Conservation (phyloP, 306 rosid species). For the Vicia faba region DNA sequence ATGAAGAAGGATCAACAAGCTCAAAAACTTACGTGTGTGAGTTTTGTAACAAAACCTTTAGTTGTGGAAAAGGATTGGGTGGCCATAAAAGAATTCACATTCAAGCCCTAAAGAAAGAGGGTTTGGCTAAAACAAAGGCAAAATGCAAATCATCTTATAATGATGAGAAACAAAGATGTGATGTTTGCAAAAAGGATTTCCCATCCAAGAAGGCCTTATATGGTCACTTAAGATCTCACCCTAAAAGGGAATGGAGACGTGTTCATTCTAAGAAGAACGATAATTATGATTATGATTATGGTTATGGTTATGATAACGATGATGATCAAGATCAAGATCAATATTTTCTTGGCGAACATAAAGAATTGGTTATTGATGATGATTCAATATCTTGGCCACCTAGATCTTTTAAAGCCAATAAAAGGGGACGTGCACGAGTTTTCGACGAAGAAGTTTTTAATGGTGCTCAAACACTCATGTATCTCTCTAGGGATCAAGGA, state of each 20-base stretch:
- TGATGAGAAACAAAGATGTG: neutral
- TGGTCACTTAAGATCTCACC: constrained; percentile 12
- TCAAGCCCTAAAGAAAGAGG: constrained; percentile 1
- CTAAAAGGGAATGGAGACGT: neutral
- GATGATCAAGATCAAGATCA: neutral
- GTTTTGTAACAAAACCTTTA: neutral
- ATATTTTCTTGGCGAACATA: neutral
- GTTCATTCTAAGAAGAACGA: neutral
- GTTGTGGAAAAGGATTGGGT: constrained; percentile 6
- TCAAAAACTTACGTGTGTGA: constrained; percentile 2
- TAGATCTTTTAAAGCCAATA: neutral
- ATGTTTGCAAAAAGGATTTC: neutral
- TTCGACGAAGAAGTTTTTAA: neutral
- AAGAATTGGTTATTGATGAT: neutral
- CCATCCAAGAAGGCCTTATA: neutral
- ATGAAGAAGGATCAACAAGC: neutral
- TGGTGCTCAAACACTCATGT: neutral
- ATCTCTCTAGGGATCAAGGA: neutral
- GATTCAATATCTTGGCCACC: neutral
- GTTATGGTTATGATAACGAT: neutral
- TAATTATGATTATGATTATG: neutral
- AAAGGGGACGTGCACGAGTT: neutral
- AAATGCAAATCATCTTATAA: neutral
- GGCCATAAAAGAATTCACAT: neutral
- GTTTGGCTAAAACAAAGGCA: neutral